Evolutionary conservation across 352 stramenopile species (phyloP).

Genomic region (Phytophthora agathidicida): DNA sequence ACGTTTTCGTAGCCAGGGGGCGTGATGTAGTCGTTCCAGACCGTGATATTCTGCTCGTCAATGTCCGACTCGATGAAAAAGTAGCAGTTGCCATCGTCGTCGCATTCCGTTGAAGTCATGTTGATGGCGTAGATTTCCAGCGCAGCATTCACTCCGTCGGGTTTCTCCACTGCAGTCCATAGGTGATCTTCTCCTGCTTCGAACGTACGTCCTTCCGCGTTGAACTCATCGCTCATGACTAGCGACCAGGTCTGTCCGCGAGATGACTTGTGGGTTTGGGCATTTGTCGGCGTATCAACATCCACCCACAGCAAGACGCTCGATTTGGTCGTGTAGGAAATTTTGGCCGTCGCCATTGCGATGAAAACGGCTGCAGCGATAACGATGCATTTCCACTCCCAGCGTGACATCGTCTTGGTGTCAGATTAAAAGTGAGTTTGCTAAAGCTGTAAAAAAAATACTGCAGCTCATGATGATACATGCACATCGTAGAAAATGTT

Average conservation of each 20-base stretch:
- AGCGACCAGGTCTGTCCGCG: conserved; percentile 6
- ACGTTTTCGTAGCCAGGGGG: conserved; percentile 6
- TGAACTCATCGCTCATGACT: conserved; percentile 20
- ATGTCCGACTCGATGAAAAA: background rate
- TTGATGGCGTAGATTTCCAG: conserved; percentile 15
- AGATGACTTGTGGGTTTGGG: conserved; percentile 11
- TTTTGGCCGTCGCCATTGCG: background rate
- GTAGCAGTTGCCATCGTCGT: background rate
- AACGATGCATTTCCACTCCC: conserved; percentile 4
- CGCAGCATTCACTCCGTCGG: conserved; percentile 14
- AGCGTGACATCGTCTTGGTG: background rate
- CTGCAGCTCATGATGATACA: no score
- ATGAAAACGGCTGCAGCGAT: background rate
- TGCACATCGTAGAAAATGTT: background rate
- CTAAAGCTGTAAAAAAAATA: no score
- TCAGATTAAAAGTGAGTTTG: conserved; percentile 3
- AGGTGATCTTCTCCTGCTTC: conserved; percentile 13
- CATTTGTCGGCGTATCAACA: conserved; percentile 40
- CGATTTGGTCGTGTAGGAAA: conserved; percentile 18
- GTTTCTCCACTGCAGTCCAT: conserved; percentile 15
- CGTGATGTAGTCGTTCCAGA: conserved; percentile 7
- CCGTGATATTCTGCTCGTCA: conserved; percentile 2
- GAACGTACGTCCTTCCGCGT: conserved; percentile 9
- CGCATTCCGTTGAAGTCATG: conserved; percentile 14
- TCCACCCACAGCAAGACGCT: conserved; percentile 54